These are phyloP conservation scores for Cryptococcus maquisensis DNA, from an alignment of 1,284 basidiomycete species.

Conservation along the genomic window DNA sequence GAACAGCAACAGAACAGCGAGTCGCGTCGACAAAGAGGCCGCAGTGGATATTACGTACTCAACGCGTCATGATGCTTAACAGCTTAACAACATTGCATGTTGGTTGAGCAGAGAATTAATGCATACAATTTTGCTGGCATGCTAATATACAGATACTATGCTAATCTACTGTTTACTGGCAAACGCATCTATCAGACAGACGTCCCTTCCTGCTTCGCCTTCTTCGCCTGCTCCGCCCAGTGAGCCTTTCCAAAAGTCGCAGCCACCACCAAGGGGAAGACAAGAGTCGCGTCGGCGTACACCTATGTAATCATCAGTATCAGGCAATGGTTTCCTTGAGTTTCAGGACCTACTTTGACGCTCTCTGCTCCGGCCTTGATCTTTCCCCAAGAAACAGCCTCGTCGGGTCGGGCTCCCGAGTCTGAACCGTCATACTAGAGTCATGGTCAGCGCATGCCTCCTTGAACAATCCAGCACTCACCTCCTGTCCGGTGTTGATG, in stretches of 20 bases:
- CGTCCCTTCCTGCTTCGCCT: background rate
- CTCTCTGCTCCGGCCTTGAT: slow-evolving; percentile 85
- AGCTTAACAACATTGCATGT: no score
- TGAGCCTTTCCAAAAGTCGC: slow-evolving; percentile 71
- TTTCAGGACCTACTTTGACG: slow-evolving; percentile 65
- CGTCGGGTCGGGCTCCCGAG: slow-evolving; percentile 93
- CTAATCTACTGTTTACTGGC: no score
- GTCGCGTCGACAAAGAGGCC: background rate
- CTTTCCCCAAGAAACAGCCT: slow-evolving; percentile 99
- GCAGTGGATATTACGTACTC: background rate
- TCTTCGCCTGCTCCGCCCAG: slow-evolving; percentile 39
- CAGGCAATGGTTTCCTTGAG: background rate
- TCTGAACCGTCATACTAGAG: slow-evolving; percentile 86
- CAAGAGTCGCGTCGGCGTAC: slow-evolving; percentile 69
- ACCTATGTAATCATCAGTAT: slow-evolving; percentile 37
- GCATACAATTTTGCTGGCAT: no score
- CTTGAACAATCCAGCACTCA: slow-evolving; percentile 11
- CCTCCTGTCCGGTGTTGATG: slow-evolving; percentile 96
- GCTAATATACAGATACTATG: no score
- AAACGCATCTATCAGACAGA: no score
- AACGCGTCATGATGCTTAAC: no score
- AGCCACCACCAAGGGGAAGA: slow-evolving; percentile 84
- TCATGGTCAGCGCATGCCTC: slow-evolving; percentile 3
- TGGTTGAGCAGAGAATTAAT: no score
- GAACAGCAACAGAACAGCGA: background rate